Evolutionary conservation across 768 basidiomycete genomes (phyloP), one percentile per base, ranked within the genome.

Genomic region (Chalciporus piperatus): DNA sequence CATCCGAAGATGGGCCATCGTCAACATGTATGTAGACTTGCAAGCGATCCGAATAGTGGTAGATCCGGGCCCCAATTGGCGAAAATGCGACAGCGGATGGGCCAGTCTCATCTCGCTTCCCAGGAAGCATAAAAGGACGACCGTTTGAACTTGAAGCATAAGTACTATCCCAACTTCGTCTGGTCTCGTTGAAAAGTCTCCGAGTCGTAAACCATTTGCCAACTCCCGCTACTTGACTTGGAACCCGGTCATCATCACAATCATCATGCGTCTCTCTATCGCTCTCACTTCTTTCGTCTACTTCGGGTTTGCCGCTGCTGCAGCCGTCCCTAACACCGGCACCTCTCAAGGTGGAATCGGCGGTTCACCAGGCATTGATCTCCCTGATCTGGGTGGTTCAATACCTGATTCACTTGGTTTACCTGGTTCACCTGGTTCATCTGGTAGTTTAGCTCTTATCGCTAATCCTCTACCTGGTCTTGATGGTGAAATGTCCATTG

Each of bases 191-290:
- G 47, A 45, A 55, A 47, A n/a, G 5, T 13, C 6, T 20, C 22
- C 3, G n/a, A n/a, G n/a, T n/a, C n/a, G n/a, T 20, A n/a, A 33
- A n/a, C 19, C 43, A 27, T 47, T 35, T 50, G 12, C n/a, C n/a
- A n/a, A n/a, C 13, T 37, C 48, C 12, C 23, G 22, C 11, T 25
- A n/a, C n/a, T 2, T 8, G 7, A 22, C 48, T 23, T 11, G 28
- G 23, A 20, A 20, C 5, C 20, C 19, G 6, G 16, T 41, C n/a
- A n/a, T 33, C 37, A 16, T 25, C 45, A 55, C 48, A 43, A 30
- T 16, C 37, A 20, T 27, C 45, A 55, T 55, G 49, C 54, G 49
- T 20, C 27, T 50, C 38, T 38, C 41, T 11, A 32, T 32, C 28
- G 12, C 45, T 19, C 32, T 55, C 37, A 10, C 47, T 17, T 16